Evolutionary conservation across 2,329 filamentous ascomycete species (phyloP).

Genomic region (Ophiocordyceps australis): DNA sequence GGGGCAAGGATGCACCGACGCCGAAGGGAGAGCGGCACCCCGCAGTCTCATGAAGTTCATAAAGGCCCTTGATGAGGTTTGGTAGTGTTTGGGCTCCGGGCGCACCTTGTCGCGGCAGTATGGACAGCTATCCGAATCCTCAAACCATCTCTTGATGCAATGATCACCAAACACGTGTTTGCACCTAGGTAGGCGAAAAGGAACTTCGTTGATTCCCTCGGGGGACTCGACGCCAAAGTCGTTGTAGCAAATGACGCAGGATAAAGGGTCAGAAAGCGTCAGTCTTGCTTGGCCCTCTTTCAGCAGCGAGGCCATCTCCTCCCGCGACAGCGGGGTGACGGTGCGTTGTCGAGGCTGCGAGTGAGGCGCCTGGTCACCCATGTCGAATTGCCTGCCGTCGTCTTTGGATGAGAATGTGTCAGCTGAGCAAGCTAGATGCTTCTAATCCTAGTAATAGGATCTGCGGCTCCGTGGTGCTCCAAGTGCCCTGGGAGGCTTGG

Average conservation of each 20-base stretch:
- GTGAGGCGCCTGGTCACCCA: too few species aligned
- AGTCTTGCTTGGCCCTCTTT: too few species aligned
- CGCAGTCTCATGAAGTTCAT: conserved; percentile 13
- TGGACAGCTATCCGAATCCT: conserved; percentile 42
- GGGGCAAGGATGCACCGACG: conserved; percentile 5
- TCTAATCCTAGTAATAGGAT: too few species aligned
- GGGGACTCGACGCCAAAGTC: conserved; percentile 37
- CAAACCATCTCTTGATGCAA: conserved; percentile 48
- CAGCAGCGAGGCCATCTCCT: too few species aligned
- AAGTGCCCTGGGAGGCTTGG: too few species aligned
- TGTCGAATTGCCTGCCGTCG: too few species aligned
- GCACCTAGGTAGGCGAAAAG: conserved; percentile 40
- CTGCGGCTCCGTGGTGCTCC: too few species aligned
- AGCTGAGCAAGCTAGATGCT: too few species aligned
- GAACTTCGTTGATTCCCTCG: conserved; percentile 37
- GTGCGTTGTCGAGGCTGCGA: too few species aligned
- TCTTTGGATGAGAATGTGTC: too few species aligned
- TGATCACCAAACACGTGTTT: conserved; percentile 45
- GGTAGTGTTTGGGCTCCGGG: conserved; percentile 19
- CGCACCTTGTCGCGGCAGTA: conserved; percentile 45
- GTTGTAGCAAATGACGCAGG: conserved; percentile 46
- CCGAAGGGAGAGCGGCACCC: conserved; percentile 5
- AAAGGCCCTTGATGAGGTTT: conserved; percentile 9
- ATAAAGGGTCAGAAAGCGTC: conserved; percentile 21
- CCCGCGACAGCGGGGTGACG: too few species aligned